A percentile compares a stretch with the other conserved stretches of the same genome.
Evolutionary conservation across 1,284 basidiomycete species (phyloP).

Genomic region (Taiwanofungus camphoratus): DNA sequence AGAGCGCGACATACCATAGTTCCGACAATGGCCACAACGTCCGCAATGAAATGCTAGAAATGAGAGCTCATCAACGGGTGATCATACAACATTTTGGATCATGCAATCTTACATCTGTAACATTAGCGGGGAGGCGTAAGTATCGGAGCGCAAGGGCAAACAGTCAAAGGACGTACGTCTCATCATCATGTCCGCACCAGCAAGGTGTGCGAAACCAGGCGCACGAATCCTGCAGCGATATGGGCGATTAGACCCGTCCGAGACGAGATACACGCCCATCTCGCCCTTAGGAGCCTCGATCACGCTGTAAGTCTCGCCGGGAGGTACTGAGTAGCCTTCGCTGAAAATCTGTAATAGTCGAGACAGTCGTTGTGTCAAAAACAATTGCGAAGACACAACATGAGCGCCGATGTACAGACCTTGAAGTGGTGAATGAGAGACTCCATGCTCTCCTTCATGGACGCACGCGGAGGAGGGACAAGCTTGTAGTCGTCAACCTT

Average conservation of each 20-base stretch:
- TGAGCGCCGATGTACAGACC: conserved; percentile 39
- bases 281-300: conserved; percentile 99
- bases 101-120: conserved; percentile 48
- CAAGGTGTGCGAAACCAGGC: conserved; percentile 90
- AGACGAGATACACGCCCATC: conserved; percentile 96
- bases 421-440: conserved; percentile 98
- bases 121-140: conserved; percentile 11
- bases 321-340: conserved; percentile 97
- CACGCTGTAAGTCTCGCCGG: conserved; percentile 94
- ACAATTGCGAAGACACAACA: conserved; percentile 10
- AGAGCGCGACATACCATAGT: conserved; percentile 66
- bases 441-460: conserved; percentile 99
- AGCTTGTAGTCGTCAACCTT: conserved; percentile 99
- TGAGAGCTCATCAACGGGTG: conserved; percentile 23
- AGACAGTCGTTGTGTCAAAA: conserved; percentile 7
- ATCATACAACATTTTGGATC: conserved; percentile 2
- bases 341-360: conserved; percentile 68
- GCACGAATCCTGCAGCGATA: conserved; percentile 95
- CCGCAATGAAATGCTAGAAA: conserved; percentile 80
- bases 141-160: too few species aligned
- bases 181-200: conserved; percentile 94
- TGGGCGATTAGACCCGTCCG: conserved; percentile 89
- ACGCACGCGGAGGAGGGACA: conserved; percentile 92
- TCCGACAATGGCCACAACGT: conserved; percentile 90
- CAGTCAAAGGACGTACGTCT: conserved; percentile 50